Conservation (phyloP, 2,329 filamentous ascomycete species). For the Venturia pyrina region DNA sequence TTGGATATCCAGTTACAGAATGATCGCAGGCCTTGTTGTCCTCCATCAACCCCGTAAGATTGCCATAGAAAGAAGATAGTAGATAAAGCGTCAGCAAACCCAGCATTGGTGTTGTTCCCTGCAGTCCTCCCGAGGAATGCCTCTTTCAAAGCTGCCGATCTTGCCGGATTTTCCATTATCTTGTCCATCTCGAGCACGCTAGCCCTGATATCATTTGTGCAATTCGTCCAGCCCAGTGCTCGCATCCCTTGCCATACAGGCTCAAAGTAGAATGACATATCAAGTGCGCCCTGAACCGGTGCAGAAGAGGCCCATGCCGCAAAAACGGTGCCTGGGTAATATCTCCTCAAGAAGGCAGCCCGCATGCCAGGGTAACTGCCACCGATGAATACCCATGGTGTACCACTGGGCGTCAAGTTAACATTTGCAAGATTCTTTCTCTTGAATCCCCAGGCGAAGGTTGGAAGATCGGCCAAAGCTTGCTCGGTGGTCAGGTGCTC, state of each 20-base stretch:
- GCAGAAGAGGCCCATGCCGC: constrained; percentile 28
- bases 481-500: constrained; percentile 30
- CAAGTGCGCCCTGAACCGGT: constrained; percentile 35
- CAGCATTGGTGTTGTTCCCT: constrained; percentile 35
- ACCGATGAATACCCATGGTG: constrained; percentile 30
- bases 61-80: constrained; percentile 36
- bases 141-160: constrained; percentile 34
- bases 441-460: constrained; percentile 31
- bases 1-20: constrained; percentile 40
- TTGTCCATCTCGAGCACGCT: constrained; percentile 40
- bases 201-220: constrained; percentile 38
- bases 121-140: constrained; percentile 39
- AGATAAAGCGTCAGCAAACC: constrained; percentile 35
- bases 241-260: constrained; percentile 39
- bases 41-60: constrained; percentile 31
- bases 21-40: constrained; percentile 22
- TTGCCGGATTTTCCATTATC: constrained; percentile 27
- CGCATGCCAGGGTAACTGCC: constrained; percentile 29
- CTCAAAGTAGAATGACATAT: constrained; percentile 43
- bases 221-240: constrained; percentile 33
- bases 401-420: constrained; percentile 25
- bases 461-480: constrained; percentile 30
- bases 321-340: constrained; percentile 29
- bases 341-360: constrained; percentile 28
- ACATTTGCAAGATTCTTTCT: constrained; percentile 23